Evolutionary conservation across 2,329 filamentous ascomycete species (phyloP), one percentile per base, ranked within the genome.

Genomic region (Canariomyces notabilis): DNA sequence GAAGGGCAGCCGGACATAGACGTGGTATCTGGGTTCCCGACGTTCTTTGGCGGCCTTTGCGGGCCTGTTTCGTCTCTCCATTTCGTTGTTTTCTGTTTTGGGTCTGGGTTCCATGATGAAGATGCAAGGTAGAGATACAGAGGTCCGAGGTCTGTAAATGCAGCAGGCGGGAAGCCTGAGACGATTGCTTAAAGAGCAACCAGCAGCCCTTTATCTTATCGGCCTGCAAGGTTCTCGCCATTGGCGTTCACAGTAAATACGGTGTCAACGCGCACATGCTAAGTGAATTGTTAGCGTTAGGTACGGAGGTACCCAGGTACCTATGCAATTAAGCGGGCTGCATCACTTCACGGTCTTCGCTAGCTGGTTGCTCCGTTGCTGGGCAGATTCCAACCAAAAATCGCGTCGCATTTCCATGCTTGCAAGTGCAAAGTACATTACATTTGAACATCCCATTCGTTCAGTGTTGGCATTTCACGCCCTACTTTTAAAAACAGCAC

Each of bases 1-100:
- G 60, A 95, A 94, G 19, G 93, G 93, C n/a, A 97, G 77, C 52
- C 90, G 79, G 53, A 98, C 80, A 60, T 95, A 87, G 49, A 95
- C 83, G 12, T 87, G 95, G 64, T 80, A 83, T 29, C 66, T 73
- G 35, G 76, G 74, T 44, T 80, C 75, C 68, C 36, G 37, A 6
- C 11, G 21, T 23, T 45, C 37, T 20, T 51, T 37, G 18, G 35
- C n/a, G n/a, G 44, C n/a, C 18, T 29, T 19, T 11, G 43, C 49
- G 18, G 37, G 32, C 18, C 34, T 45, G 31, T 46, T 46, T 2
- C 41, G 36, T 15, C 42, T 46, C 15, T 54, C 52, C 22, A 45
- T 45, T 23, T 29, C 26, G 29, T 40, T 14, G 6, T 38, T 15
- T 4, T 48, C 49, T 20, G 18, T 19, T 31, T 26, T 31, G 9